Conservation (phyloP, 768 basidiomycete species). For the Hygrocybe punicea region DNA sequence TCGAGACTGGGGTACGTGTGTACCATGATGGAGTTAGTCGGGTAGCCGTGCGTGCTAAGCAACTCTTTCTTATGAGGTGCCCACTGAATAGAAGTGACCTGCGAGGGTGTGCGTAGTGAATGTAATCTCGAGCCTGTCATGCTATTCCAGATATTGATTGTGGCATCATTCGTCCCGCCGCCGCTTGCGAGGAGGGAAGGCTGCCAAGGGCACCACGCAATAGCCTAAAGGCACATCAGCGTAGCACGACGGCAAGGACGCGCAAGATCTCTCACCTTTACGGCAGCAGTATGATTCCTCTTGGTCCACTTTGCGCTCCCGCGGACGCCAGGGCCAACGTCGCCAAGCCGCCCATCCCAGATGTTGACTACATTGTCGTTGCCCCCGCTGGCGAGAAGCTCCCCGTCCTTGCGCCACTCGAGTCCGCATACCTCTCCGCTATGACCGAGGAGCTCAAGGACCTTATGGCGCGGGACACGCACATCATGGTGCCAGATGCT, state of each 20-base stretch:
- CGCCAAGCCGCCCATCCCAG: slow-evolving; percentile 84
- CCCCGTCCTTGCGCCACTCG: slow-evolving; percentile 84
- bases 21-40: slow-evolving; percentile 77
- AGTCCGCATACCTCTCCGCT: slow-evolving; percentile 91
- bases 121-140: slow-evolving; percentile 91
- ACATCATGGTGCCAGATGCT: slow-evolving; percentile 98
- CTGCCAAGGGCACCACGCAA: slow-evolving; percentile 99
- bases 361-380: slow-evolving; percentile 98
- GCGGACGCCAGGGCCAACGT: slow-evolving; percentile 48
- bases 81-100: slow-evolving; percentile 90
- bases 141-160: slow-evolving; percentile 86
- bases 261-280: slow-evolving; percentile 48
- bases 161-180: slow-evolving; percentile 92
- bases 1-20: slow-evolving; percentile 84
- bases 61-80: slow-evolving; percentile 86
- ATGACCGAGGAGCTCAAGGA: slow-evolving; percentile 87
- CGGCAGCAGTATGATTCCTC: slow-evolving; percentile 85
- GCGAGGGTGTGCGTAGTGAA: slow-evolving; percentile 80
- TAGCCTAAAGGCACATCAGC: slow-evolving; percentile 50
- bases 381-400: slow-evolving; percentile 89
- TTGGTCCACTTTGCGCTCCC: slow-evolving; percentile 86
- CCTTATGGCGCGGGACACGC: slow-evolving; percentile 79
- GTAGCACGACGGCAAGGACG: background rate
- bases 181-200: slow-evolving; percentile 86
- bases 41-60: slow-evolving; percentile 91